Base-by-base conservation (phyloP, 768 basidiomycete genomes). In the Tricholoma terreum region DNA sequence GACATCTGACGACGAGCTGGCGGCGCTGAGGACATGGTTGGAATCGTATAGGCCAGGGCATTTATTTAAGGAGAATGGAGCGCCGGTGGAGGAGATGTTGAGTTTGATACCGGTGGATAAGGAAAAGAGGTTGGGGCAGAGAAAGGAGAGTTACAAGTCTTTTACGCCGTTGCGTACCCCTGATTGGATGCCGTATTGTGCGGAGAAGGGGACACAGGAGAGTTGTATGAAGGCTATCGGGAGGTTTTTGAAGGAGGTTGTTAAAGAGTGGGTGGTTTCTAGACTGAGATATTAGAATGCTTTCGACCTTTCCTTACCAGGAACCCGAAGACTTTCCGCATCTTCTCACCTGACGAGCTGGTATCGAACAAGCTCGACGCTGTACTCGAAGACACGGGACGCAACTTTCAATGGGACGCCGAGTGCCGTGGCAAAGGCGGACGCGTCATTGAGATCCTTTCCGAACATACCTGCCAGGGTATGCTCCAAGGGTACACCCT, bases 401-500 rank as follows among this genome's bases (percentile, higher is more conserved):
- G 92, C 50, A 86, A 92, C 73, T 87, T 94, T 70, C 92, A 95
- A 72, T 94, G 91, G 91, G 94, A 96, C 65, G 63, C 77, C 10
- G 78, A 81, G 1, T 78, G 76, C 19, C 83, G 87, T 61, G 84
- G 75, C 9, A 76, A 86, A 59, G 90, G 90, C 38, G 94, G 93
- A 0, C 85, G 92, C 8, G 84, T 95, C 45, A 78, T 94, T 58
- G 94, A 96, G 71, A 94, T 94, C 55, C 83, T 95, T 15, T 91
- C 88, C 6, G 91, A 92, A 66, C 92, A 94, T 65, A 92, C 90
- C 9, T 89, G 89, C 62, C 90, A 94, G 67, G 92, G 89, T 21
- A 93, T 93, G 87, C 76, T 95, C 11, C 91, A 97, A 71, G 93
- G 94, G 2, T 95, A 95, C 71, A 93, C 92, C 6, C 82, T 97